Evolutionary conservation across 352 stramenopile genomes (phyloP).

Genomic region (Globisporangium middletonii): DNA sequence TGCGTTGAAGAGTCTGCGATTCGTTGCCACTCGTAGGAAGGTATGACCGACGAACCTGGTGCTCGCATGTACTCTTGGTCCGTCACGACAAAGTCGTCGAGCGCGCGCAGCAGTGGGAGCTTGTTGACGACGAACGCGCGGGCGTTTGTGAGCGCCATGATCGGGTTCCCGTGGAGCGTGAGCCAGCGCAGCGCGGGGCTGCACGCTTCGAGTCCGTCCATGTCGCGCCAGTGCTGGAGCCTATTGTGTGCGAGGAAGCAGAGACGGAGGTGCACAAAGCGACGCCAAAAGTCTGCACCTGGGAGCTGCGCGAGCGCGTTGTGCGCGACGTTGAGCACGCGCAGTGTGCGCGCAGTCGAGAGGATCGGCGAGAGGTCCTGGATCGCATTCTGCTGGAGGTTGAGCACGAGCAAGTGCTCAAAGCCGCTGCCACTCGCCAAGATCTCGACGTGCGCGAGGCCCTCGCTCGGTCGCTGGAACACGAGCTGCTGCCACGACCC

Average conservation of each 20-base stretch:
- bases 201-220: conserved; percentile 41
- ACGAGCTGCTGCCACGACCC: conserved; percentile 43
- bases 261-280: conserved; percentile 39
- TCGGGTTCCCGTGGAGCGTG: conserved; percentile 47
- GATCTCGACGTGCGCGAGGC: conserved; percentile 20
- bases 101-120: conserved; percentile 44
- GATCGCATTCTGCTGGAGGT: conserved; percentile 55
- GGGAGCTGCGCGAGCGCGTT: conserved; percentile 52
- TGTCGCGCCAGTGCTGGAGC: conserved; percentile 39
- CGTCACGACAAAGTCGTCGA: conserved; percentile 58
- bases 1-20: too few species aligned
- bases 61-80: conserved; percentile 58
- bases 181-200: conserved; percentile 46
- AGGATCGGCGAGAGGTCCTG: conserved; percentile 46
- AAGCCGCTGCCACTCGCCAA: conserved; percentile 31
- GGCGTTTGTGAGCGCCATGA: conserved; percentile 45
- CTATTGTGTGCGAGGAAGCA: conserved; percentile 59
- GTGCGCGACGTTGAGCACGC: conserved; percentile 48
- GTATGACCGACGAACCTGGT: conserved; percentile 17
- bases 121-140: conserved; percentile 70
- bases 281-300: conserved; percentile 36
- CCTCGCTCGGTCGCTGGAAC: conserved; percentile 45
- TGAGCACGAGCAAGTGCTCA: conserved; percentile 53
- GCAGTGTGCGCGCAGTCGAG: conserved; percentile 33
- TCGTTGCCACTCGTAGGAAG: neutral